Evolutionary conservation across 2,329 filamentous ascomycete species (phyloP), one percentile per base, ranked within the genome.

Genomic region (Ceratocystis albifundus): DNA sequence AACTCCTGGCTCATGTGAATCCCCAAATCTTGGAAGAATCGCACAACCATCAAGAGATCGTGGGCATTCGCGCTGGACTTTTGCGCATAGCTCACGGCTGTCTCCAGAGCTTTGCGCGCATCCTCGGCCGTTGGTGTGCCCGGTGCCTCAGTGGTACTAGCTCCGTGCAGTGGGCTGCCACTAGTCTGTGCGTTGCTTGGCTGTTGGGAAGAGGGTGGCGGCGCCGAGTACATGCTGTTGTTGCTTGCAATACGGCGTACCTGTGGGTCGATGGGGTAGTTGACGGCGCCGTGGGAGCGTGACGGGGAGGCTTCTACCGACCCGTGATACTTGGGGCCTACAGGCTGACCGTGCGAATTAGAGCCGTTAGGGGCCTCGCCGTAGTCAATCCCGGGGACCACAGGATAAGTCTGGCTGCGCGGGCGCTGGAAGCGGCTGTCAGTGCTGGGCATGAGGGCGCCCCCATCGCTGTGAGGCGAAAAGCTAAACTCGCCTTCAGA

Each of bases 351-450:
- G n/a, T 36, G 25, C 32, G 36, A 32, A 15, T 6, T 8, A n/a
- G 36, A 4, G 64, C 32, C 48, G 15, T 20, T 41, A 20, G 64
- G 6, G 10, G 46, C 48, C 75, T 75, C 55, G 74, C 74, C 68
- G 82, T 80, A 83, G 67, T 83, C 86, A 57, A 88, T 79, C 66
- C 84, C 85, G 53, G 90, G 77, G 57, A 36, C 2, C 2, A 87
- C 85, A 0, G 91, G 90, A 69, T 96, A 91, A 0, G 90, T 96
- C 74, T 95, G 90, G 74, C 89, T 94, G 72, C 90, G 82, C 67
- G 89, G 89, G 66, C 90, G 82, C 71, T 88, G 87, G 70, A 87
- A 85, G 71, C 84, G 84, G 65, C 79, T 77, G 66, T 72, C 73
- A 25, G 67, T 71, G 41, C 73, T 77, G 0, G 74, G 67, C 28